Evolutionary conservation across 176 grass and related monocot species (phyloP).

Genomic region (Cenchrus fungigraminus): DNA sequence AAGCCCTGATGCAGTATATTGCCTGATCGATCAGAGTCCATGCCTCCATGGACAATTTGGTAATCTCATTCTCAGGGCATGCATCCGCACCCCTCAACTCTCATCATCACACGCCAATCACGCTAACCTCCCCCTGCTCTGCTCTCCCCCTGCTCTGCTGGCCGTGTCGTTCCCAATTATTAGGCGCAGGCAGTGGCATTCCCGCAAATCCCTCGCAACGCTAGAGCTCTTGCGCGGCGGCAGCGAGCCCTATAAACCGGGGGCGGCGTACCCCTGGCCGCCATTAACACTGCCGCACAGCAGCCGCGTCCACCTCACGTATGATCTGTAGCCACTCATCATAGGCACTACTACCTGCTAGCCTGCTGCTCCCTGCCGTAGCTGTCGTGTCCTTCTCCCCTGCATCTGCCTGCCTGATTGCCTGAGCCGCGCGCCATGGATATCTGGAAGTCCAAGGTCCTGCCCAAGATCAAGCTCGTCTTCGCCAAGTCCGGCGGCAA

Average conservation of each 20-base stretch:
- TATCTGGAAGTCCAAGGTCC: conserved; percentile 64
- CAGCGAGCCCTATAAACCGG: conserved; percentile 29
- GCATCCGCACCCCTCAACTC: neutral
- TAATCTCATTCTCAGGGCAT: neutral
- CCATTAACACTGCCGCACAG: conserved; percentile 25
- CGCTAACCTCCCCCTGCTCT: neutral
- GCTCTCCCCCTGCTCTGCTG: conserved; percentile 12
- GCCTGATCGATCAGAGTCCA: neutral
- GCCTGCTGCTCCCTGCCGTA: conserved; percentile 3
- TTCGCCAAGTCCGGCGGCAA: conserved; percentile 54
- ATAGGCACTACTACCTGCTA: neutral
- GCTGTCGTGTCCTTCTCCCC: neutral
- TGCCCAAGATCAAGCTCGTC: conserved; percentile 61
- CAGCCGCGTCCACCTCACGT: conserved; percentile 35
- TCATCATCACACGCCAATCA: conserved; percentile 7
- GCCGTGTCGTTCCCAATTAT: conserved; percentile 38
- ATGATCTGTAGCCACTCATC: conserved; percentile 30
- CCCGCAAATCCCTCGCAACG: conserved; percentile 33
- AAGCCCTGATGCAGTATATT: neutral
- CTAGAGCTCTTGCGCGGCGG: neutral
- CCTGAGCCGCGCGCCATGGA: conserved; percentile 27
- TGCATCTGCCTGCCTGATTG: neutral
- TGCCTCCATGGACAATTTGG: neutral
- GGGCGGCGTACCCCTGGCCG: neutral
- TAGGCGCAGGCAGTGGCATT: conserved; percentile 24